A percentile compares a stretch with the other conserved stretches of the same genome.
Conservation (phyloP, 495 filamentous ascomycete species). For the Aspergillus conjunctus region DNA sequence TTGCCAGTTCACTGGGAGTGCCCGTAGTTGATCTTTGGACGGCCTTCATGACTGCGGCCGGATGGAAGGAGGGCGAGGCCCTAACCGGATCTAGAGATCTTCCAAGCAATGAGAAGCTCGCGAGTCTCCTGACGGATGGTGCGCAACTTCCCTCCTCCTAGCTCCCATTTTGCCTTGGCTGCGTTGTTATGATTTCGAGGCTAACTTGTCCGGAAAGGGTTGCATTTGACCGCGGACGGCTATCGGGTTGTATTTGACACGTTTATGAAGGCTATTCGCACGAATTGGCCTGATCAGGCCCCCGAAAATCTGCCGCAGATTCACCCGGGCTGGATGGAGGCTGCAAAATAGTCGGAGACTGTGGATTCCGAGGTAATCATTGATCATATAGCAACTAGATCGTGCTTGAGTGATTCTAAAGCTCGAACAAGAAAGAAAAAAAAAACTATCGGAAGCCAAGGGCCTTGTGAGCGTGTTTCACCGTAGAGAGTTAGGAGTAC, state of each 20-base stretch:
- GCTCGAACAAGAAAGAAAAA: not conserved
- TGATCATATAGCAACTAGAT: not conserved
- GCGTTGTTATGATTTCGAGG: slow-evolving; percentile 2
- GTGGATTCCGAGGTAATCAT: not conserved
- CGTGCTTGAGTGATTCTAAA: not conserved
- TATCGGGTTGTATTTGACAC: slow-evolving; percentile 62
- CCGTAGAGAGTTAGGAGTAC: not conserved
- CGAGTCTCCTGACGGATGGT: slow-evolving; percentile 63
- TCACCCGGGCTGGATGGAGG: slow-evolving; percentile 56
- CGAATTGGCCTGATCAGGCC: slow-evolving; percentile 60
- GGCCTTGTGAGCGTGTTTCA: no score
- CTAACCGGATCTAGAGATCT: slow-evolving; percentile 56
- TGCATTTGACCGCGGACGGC: slow-evolving; percentile 64
- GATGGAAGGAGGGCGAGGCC: slow-evolving; percentile 61
- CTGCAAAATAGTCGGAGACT: slow-evolving; percentile 38
- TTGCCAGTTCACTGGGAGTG: slow-evolving; percentile 63
- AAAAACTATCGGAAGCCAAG: no score
- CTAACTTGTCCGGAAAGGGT: slow-evolving; percentile 41
- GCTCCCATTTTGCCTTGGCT: not conserved
- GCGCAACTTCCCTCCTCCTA: slow-evolving; percentile 22
- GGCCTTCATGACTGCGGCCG: slow-evolving; percentile 64
- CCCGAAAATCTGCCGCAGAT: slow-evolving; percentile 55
- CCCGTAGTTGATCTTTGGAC: slow-evolving; percentile 75
- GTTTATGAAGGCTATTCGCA: slow-evolving; percentile 53
- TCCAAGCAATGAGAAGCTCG: slow-evolving; percentile 51